Conservation (phyloP, 352 stramenopile species). For the Phytophthora ramorum region DNA sequence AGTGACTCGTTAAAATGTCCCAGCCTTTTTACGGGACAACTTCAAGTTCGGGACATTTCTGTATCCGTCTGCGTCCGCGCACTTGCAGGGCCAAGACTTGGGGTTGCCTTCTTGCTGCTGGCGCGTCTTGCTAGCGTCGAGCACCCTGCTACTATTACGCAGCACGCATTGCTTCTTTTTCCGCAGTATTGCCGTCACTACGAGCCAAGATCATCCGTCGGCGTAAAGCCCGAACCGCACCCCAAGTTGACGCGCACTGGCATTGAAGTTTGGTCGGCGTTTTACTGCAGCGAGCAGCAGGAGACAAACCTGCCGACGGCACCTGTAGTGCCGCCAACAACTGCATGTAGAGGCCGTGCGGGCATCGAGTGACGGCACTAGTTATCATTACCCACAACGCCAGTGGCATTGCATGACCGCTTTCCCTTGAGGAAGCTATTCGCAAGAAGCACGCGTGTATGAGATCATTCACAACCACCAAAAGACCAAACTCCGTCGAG, state of each 20-base stretch:
- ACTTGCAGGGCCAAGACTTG: no score
- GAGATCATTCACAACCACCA: no score
- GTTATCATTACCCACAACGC: neutral
- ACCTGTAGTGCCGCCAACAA: no score
- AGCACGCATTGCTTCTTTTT: neutral
- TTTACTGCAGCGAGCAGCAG: no score
- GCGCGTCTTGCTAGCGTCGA: neutral
- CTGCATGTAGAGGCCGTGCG: no score
- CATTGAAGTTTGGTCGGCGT: neutral
- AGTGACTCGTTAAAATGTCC: slow-evolving; percentile 8
- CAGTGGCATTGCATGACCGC: neutral
- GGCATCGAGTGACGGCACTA: neutral
- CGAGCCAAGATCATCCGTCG: neutral
- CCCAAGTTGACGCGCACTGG: slow-evolving; percentile 7
- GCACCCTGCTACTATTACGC: no score
- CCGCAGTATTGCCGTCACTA: neutral
- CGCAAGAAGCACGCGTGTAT: no score
- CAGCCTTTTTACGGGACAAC: slow-evolving; percentile 31
- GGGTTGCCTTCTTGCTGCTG: neutral
- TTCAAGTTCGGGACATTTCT: slow-evolving; percentile 13
- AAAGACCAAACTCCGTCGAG: neutral
- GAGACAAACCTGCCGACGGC: no score
- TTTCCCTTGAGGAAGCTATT: no score
- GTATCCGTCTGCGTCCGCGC: no score
- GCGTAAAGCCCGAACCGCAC: neutral